A percentile compares a stretch with the other conserved stretches of the same genome.
Evolutionary conservation across 257 asterid species (phyloP).

Genomic region (Echites panduratus): DNA sequence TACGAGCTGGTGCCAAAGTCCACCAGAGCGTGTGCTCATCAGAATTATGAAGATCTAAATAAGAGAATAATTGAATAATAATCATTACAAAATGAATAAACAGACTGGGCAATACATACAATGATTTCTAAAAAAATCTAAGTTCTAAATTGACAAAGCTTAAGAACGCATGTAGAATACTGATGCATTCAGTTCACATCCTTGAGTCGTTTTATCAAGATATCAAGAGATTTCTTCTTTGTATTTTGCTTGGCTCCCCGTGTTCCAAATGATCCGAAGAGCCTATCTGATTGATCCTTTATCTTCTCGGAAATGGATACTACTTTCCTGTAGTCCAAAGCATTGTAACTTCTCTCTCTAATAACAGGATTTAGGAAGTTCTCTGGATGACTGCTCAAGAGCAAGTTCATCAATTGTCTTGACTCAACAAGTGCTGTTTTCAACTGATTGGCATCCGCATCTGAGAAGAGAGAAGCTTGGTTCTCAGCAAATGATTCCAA

Average conservation of each 20-base stretch:
- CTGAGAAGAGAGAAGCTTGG: constrained; percentile 64
- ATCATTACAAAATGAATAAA: not conserved
- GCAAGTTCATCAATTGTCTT: constrained; percentile 85
- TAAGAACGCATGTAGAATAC: constrained; percentile 24
- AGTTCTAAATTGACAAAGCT: constrained; percentile 29
- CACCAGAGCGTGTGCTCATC: no score
- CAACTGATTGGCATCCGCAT: constrained; percentile 55
- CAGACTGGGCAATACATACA: constrained; percentile 10
- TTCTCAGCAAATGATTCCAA: constrained; percentile 94
- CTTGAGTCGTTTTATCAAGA: constrained; percentile 80
- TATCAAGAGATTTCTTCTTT: constrained; percentile 90
- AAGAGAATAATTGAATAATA: constrained; percentile 14
- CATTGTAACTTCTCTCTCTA: constrained; percentile 82
- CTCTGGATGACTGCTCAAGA: constrained; percentile 87
- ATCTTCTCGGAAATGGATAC: constrained; percentile 81
- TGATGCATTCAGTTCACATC: constrained; percentile 53
- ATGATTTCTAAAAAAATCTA: not conserved
- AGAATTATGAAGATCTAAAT: not conserved
- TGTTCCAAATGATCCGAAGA: constrained; percentile 81
- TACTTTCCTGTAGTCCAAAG: constrained; percentile 74
- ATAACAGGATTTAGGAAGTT: constrained; percentile 87
- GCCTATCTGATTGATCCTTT: constrained; percentile 81
- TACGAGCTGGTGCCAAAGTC: no score
- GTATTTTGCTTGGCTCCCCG: constrained; percentile 86
- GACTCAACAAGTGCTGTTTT: constrained; percentile 74